These are phyloP conservation scores for Citeromyces matritensis DNA, from an alignment of 805 yeast species.

Conservation along the genomic window DNA sequence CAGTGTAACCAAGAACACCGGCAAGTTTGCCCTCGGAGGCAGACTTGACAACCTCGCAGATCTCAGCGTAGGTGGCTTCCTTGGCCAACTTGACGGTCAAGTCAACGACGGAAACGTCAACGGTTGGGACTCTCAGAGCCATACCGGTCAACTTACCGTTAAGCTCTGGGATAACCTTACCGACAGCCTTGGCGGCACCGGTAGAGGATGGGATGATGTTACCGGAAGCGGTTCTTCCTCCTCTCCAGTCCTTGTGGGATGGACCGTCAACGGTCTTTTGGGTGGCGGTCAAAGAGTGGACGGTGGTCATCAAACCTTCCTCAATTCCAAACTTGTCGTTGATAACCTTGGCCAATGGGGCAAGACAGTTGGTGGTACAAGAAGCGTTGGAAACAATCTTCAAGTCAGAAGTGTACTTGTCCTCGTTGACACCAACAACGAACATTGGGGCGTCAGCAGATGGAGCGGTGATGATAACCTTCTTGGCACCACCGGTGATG, in stretches of 20 bases:
- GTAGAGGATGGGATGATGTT: slow-evolving; percentile 93
- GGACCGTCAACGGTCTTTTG: slow-evolving; percentile 97
- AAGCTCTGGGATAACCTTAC: slow-evolving; percentile 83
- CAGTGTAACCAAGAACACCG: slow-evolving; percentile 83
- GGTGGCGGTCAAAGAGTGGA: slow-evolving; percentile 91
- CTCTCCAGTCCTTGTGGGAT: slow-evolving; percentile 97
- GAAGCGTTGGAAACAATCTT: slow-evolving; percentile 83
- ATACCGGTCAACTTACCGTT: slow-evolving; percentile 91
- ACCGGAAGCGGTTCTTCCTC: slow-evolving; percentile 93
- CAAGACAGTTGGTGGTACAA: slow-evolving; percentile 92
- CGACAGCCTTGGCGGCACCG: slow-evolving; percentile 97
- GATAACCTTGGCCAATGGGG: slow-evolving; percentile 85
- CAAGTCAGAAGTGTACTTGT: slow-evolving; percentile 61
- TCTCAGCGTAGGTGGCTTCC: slow-evolving; percentile 70
- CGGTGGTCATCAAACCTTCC: slow-evolving; percentile 92
- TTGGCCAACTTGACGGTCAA: slow-evolving; percentile 72
- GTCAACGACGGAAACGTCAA: slow-evolving; percentile 88
- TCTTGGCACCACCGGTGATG: slow-evolving; percentile 85
- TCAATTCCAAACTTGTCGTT: slow-evolving; percentile 78
- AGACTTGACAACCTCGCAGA: slow-evolving; percentile 59
- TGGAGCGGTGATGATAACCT: slow-evolving; percentile 90
- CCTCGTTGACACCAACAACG: slow-evolving; percentile 82
- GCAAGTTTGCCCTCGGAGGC: slow-evolving; percentile 67
- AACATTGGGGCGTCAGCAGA: slow-evolving; percentile 92
- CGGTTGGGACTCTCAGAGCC: slow-evolving; percentile 89